phyloP scores from a whole-genome alignment of 2,329 filamentous ascomycete species.

The Ophiostoma tasmaniense region DNA sequence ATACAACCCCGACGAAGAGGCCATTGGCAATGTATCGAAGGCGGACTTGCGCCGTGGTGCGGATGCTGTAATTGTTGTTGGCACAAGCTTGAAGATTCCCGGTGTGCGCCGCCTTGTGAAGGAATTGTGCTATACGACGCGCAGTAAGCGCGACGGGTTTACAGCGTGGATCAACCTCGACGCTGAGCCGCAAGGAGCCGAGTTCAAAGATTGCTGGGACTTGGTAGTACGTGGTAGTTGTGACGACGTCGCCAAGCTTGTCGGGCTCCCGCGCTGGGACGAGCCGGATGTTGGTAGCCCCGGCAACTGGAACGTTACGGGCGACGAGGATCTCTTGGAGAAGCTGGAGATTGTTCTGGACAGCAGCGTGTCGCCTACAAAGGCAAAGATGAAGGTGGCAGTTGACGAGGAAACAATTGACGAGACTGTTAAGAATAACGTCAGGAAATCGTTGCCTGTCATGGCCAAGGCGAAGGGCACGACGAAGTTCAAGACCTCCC shows the following conservation, averaged over 20 bases:
- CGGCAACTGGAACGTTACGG: constrained; percentile 34
- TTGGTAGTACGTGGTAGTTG: constrained; percentile 78
- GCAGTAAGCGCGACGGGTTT: constrained; percentile 71
- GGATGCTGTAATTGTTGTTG: constrained; percentile 88
- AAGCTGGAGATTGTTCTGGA: constrained; percentile 37
- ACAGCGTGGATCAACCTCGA: constrained; percentile 95
- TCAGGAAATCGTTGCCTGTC: neutral
- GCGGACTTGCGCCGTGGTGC: constrained; percentile 79
- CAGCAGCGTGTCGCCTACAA: constrained; percentile 21
- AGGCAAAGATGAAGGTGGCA: neutral
- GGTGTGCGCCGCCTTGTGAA: constrained; percentile 83
- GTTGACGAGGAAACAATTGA: constrained; percentile 14
- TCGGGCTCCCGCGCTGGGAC: constrained; percentile 54
- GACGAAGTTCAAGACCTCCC: constrained; percentile 24
- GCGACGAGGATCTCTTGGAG: constrained; percentile 33
- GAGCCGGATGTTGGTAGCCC: constrained; percentile 41
- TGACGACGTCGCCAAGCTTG: constrained; percentile 74
- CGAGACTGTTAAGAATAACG: constrained; percentile 15
- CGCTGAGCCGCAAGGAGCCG: constrained; percentile 67
- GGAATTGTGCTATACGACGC: constrained; percentile 82
- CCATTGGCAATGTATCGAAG: constrained; percentile 82
- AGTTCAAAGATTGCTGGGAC: constrained; percentile 91
- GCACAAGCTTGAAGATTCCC: constrained; percentile 90
- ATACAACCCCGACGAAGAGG: constrained; percentile 90
- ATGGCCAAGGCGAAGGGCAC: constrained; percentile 7